A percentile compares a stretch with the other conserved stretches of the same genome.
Conservation (phyloP, 495 filamentous ascomycete species). For the Penicillium cataractarum region DNA sequence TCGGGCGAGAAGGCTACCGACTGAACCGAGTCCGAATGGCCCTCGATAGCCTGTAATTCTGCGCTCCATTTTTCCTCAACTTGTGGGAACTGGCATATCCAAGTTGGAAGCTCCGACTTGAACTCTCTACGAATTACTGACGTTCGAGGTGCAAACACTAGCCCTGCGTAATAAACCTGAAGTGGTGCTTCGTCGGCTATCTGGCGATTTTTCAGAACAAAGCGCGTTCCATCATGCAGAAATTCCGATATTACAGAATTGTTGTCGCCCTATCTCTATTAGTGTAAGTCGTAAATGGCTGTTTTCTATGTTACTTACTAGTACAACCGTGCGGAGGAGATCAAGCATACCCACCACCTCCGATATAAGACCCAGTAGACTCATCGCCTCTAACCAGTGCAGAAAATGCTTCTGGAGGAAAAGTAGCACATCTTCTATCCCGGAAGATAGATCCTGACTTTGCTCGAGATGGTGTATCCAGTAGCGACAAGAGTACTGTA, state of each 20-base stretch:
- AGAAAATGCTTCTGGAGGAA: constrained; percentile 19
- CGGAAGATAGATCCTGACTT: background rate
- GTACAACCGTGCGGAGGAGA: background rate
- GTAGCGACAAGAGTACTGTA: constrained; percentile 48
- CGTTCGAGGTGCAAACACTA: constrained; percentile 39
- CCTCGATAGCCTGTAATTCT: constrained; percentile 25
- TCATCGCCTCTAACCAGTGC: constrained; percentile 22
- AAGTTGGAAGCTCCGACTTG: constrained; percentile 18
- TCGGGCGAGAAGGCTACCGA: constrained; percentile 35
- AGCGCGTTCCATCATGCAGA: constrained; percentile 38
- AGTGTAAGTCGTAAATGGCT: background rate
- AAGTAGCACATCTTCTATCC: background rate
- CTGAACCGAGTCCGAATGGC: constrained; percentile 23
- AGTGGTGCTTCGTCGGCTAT: constrained; percentile 35
- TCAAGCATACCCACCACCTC: constrained; percentile 8
- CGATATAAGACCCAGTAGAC: constrained; percentile 6
- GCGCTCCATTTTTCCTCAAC: constrained; percentile 19
- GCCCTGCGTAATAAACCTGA: constrained; percentile 30
- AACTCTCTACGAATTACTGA: constrained; percentile 31
- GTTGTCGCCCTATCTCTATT: constrained; percentile 7
- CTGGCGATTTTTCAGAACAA: constrained; percentile 34
- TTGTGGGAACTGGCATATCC: constrained; percentile 21
- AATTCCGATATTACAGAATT: constrained; percentile 17
- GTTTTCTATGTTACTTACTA: constrained; percentile 12
- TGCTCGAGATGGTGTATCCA: constrained; percentile 49